Evolutionary conservation across 2,329 filamentous ascomycete genomes (phyloP).

Genomic region (Penicillium sp.): DNA sequence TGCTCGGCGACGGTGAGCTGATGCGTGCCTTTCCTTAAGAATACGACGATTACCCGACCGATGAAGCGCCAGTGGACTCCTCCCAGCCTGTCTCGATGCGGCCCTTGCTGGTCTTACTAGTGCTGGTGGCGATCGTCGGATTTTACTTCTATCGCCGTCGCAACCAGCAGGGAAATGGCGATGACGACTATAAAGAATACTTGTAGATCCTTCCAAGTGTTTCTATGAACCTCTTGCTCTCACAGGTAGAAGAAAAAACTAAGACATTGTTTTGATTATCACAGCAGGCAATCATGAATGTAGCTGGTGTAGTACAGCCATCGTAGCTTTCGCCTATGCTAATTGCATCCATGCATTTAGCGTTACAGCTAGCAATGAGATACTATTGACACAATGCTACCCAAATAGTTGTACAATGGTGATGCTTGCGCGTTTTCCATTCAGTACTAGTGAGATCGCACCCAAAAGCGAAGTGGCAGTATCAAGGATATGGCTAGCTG

Average conservation of each 20-base stretch:
- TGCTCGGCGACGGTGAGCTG: slow-evolving; percentile 32
- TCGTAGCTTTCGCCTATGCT: neutral
- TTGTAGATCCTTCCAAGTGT: neutral
- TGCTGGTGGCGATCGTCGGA: slow-evolving; percentile 19
- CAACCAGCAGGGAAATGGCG: slow-evolving; percentile 10
- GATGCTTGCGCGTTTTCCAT: no score
- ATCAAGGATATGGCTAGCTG: no score
- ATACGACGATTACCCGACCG: slow-evolving; percentile 13
- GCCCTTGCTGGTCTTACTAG: slow-evolving; percentile 17
- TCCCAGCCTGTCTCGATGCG: slow-evolving; percentile 16
- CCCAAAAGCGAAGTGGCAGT: no score
- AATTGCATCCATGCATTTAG: neutral
- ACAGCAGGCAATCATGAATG: neutral
- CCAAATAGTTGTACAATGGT: no score
- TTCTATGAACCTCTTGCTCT: neutral
- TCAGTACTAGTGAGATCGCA: no score
- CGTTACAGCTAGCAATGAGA: neutral
- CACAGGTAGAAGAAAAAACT: neutral
- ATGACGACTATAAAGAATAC: slow-evolving; percentile 5
- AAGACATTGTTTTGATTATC: neutral
- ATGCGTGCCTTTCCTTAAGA: slow-evolving; percentile 30
- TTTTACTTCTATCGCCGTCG: slow-evolving; percentile 20
- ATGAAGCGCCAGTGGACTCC: slow-evolving; percentile 7
- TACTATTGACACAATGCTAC: neutral
- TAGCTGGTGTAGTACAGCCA: neutral